Evolutionary conservation across 2,329 filamentous ascomycete species (phyloP).

Genomic region (Monilinia aucupariae): DNA sequence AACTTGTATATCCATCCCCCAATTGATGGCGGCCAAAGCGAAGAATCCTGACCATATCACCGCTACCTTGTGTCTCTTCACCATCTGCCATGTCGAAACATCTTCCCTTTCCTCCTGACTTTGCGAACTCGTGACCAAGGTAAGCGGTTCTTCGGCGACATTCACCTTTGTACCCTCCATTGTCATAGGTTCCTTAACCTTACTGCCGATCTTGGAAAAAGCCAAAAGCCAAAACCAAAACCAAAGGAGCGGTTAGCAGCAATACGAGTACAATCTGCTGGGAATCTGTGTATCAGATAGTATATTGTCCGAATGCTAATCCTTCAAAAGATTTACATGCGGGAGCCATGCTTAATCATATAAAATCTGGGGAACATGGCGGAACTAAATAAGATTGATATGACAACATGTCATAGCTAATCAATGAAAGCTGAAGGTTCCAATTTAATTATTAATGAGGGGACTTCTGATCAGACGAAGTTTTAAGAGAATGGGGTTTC

Average conservation of each 20-base stretch:
- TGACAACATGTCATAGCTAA: not conserved
- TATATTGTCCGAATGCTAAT: not conserved
- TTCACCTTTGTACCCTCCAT: not conserved
- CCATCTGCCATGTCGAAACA: conserved; percentile 11
- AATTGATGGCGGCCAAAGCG: conserved; percentile 12
- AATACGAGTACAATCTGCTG: conserved; percentile 1
- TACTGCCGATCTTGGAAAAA: not conserved
- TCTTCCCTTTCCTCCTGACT: not conserved
- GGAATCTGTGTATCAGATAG: not conserved
- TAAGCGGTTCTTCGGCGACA: not conserved
- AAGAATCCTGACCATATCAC: conserved; percentile 14
- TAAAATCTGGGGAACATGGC: conserved; percentile 10
- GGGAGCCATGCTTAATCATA: not conserved
- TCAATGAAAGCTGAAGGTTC: not conserved
- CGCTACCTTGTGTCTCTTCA: conserved; percentile 14
- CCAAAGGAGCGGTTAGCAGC: not conserved
- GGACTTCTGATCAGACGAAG: not conserved
- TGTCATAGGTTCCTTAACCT: not conserved
- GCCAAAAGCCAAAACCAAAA: not conserved
- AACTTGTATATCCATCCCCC: conserved; percentile 16
- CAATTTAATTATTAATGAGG: too few relatives aligned
- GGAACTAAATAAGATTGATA: not conserved
- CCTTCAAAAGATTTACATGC: not conserved
- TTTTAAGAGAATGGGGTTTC: conserved; percentile 6
- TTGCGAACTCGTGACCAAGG: not conserved